Conservation (phyloP, 2,329 filamentous ascomycete genomes). For the Pleomassaria siparia region DNA sequence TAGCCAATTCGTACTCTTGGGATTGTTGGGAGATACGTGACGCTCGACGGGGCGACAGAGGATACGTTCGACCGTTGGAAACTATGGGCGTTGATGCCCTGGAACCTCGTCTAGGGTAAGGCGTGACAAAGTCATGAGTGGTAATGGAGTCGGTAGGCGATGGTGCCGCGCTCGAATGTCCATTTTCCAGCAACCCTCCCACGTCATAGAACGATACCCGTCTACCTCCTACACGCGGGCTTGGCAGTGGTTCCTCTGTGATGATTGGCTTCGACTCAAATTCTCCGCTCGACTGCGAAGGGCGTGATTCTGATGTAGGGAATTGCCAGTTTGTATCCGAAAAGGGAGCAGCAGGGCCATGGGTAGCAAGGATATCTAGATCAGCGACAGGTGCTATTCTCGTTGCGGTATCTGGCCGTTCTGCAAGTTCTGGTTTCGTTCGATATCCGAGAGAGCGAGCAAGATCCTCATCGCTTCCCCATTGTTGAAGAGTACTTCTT, state of each 20-base stretch:
- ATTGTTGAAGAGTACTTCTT: constrained; percentile 68
- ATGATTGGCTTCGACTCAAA: constrained; percentile 22
- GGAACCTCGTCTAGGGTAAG: constrained; percentile 32
- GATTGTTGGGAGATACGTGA: constrained; percentile 39
- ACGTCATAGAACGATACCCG: constrained; percentile 83
- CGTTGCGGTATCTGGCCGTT: constrained; percentile 43
- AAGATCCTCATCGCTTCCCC: constrained; percentile 90
- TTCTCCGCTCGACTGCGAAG: constrained; percentile 23
- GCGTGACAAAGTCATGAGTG: constrained; percentile 48
- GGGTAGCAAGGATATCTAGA: constrained; percentile 26
- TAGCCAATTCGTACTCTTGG: constrained; percentile 33
- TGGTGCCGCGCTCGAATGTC: constrained; percentile 33
- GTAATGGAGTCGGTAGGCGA: constrained; percentile 41
- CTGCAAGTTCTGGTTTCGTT: constrained; percentile 55
- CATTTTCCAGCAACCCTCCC: constrained; percentile 69
- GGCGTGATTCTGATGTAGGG: constrained; percentile 21
- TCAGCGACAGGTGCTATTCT: constrained; percentile 42
- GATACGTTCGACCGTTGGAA: constrained; percentile 25
- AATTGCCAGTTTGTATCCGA: constrained; percentile 38
- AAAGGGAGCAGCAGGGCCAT: constrained; percentile 25
- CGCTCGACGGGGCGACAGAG: constrained; percentile 29
- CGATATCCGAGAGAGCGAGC: constrained; percentile 77
- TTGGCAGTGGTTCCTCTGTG: constrained; percentile 40
- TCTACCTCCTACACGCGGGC: constrained; percentile 48
- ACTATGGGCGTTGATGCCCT: constrained; percentile 30